Evolutionary conservation across 352 stramenopile genomes (phyloP).

Genomic region (Phytophthora cajani): DNA sequence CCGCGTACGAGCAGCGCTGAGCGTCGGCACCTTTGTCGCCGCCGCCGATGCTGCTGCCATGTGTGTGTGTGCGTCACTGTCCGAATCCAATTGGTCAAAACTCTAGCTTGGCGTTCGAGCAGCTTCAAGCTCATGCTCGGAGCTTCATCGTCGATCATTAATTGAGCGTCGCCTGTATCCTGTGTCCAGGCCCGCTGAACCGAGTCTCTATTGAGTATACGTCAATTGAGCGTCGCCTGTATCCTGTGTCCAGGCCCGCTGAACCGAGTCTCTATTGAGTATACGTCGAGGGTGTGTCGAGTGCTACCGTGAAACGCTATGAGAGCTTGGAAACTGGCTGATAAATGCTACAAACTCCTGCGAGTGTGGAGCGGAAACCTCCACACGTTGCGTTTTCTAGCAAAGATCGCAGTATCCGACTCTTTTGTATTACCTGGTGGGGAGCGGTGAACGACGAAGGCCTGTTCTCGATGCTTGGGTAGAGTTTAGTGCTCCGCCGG

Average conservation of each 20-base stretch:
- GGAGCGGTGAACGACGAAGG: no score
- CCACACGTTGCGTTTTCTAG: not conserved
- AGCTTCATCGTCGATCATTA: not conserved
- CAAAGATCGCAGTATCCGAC: not conserved
- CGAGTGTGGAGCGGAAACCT: not conserved
- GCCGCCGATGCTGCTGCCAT: constrained; percentile 10
- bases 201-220: not conserved
- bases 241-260: not conserved
- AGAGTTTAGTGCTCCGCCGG: no score
- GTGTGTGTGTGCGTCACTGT: not conserved
- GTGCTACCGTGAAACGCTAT: not conserved
- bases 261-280: not conserved
- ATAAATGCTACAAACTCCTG: not conserved
- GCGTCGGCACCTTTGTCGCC: constrained; percentile 20
- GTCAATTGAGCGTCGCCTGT: no score
- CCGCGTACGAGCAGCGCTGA: not conserved
- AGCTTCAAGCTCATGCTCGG: not conserved
- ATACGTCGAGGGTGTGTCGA: not conserved
- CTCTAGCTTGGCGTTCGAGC: not conserved
- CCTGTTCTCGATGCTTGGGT: no score
- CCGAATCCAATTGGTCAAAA: constrained; percentile 25
- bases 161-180: not conserved
- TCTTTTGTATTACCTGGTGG: no score
- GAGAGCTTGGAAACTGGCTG: not conserved
- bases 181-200: not conserved